Conservation (phyloP, 2,329 filamentous ascomycete species). For the Penicillium sp. region DNA sequence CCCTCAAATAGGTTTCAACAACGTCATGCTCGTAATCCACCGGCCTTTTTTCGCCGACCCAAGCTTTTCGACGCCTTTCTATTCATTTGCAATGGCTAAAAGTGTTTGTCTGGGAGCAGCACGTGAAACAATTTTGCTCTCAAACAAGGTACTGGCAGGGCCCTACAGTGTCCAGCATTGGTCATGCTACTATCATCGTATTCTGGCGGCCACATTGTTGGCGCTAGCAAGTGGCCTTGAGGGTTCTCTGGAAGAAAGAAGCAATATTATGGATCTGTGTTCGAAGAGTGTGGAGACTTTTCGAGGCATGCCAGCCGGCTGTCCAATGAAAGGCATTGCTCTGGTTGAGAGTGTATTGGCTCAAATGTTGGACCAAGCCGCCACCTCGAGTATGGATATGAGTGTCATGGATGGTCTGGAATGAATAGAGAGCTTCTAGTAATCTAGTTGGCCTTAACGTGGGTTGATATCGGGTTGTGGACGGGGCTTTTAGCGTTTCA, state of each 20-base stretch:
- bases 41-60: conserved; percentile 8
- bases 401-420: neutral
- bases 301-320: neutral
- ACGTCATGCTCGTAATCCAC: conserved; percentile 14
- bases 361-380: neutral
- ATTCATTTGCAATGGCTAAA: conserved; percentile 9
- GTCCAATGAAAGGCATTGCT: neutral
- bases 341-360: neutral
- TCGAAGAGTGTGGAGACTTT: neutral
- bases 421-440: neutral
- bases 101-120: conserved; percentile 8
- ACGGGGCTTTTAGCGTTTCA: neutral
- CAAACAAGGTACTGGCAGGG: neutral
- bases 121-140: conserved; percentile 6
- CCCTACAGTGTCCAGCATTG: neutral
- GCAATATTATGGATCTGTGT: conserved; percentile 1
- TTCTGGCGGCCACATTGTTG: conserved; percentile 3
- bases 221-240: neutral
- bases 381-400: neutral
- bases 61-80: conserved; percentile 12
- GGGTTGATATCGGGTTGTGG: neutral
- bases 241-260: neutral
- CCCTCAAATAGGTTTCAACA: conserved; percentile 9
- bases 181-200: conserved; percentile 8
- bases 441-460: neutral